Evolutionary conservation across 495 filamentous ascomycete genomes (phyloP).

Genomic region (Aspergillus olivimuriae): DNA sequence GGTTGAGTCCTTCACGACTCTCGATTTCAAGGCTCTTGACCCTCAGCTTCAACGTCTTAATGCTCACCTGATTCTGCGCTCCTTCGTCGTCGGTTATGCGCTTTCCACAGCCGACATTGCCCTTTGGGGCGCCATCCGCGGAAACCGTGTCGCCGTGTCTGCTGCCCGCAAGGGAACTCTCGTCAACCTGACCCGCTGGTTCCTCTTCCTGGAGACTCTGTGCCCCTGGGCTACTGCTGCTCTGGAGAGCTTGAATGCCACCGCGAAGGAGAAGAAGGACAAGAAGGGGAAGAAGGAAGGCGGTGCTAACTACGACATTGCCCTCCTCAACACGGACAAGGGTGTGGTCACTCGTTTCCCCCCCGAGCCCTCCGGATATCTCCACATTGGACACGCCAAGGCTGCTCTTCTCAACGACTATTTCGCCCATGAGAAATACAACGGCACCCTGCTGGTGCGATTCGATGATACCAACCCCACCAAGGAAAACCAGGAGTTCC

Average conservation of each 20-base stretch:
- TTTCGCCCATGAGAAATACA: conserved; percentile 85
- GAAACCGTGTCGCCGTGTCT: conserved; percentile 76
- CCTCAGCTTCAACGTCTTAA: conserved; percentile 70
- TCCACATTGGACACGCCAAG: conserved; percentile 92
- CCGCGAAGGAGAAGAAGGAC: conserved; percentile 56
- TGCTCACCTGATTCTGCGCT: conserved; percentile 77
- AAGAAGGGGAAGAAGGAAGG: conserved; percentile 74
- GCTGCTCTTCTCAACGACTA: conserved; percentile 89
- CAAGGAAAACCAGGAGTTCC: conserved; percentile 89
- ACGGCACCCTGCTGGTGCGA: conserved; percentile 73
- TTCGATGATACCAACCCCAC: conserved; percentile 93
- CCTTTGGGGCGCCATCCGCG: conserved; percentile 78
- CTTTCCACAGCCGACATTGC: conserved; percentile 73
- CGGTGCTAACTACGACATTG: conserved; percentile 81
- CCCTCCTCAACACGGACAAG: conserved; percentile 77
- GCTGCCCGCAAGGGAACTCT: conserved; percentile 73
- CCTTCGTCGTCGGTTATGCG: conserved; percentile 77
- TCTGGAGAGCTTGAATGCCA: conserved; percentile 55
- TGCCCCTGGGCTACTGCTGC: conserved; percentile 53
- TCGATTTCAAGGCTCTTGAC: conserved; percentile 77
- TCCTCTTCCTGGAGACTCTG: conserved; percentile 73
- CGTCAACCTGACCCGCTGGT: conserved; percentile 82
- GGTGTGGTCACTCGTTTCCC: conserved; percentile 93
- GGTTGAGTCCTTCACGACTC: conserved; percentile 43
- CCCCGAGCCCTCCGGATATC: conserved; percentile 92